Evolutionary conservation across 2,329 filamentous ascomycete species (phyloP).

Genomic region (Penicillium paneum): DNA sequence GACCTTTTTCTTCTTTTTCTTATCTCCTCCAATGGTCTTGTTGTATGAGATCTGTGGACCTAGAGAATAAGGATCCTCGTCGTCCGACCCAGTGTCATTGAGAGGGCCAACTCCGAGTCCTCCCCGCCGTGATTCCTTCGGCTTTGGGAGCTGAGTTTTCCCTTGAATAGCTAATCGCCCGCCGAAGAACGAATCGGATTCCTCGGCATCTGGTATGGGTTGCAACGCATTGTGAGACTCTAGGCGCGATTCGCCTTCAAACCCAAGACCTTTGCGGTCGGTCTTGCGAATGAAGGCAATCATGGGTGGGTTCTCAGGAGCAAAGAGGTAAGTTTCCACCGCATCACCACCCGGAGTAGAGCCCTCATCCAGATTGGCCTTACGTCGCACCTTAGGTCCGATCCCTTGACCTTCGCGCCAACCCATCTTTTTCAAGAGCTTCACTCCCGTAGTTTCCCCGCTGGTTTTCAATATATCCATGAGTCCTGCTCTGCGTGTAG

Average conservation of each 20-base stretch:
- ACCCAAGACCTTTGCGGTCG: constrained; percentile 48
- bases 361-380: constrained; percentile 63
- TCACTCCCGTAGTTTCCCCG: constrained; percentile 83
- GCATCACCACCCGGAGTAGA: constrained; percentile 40
- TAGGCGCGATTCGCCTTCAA: constrained; percentile 41
- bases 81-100: constrained; percentile 91
- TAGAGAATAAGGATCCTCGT: constrained; percentile 90
- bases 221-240: constrained; percentile 14
- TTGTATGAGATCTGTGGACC: constrained; percentile 89
- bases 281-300: constrained; percentile 48
- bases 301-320: constrained; percentile 74
- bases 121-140: constrained; percentile 56
- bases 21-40: constrained; percentile 73
- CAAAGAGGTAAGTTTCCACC: constrained; percentile 68
- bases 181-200: constrained; percentile 38
- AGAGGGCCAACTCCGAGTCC: constrained; percentile 85
- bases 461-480: constrained; percentile 69
- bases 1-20: constrained; percentile 67
- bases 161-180: constrained; percentile 29
- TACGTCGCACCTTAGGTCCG: constrained; percentile 76
- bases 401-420: constrained; percentile 94
- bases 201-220: constrained; percentile 17
- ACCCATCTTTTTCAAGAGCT: constrained; percentile 85
- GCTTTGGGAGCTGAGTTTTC: constrained; percentile 45
- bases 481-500: constrained; percentile 53